Evolutionary conservation across 2,329 filamentous ascomycete genomes (phyloP).

Genomic region (Aphanocladium album): DNA sequence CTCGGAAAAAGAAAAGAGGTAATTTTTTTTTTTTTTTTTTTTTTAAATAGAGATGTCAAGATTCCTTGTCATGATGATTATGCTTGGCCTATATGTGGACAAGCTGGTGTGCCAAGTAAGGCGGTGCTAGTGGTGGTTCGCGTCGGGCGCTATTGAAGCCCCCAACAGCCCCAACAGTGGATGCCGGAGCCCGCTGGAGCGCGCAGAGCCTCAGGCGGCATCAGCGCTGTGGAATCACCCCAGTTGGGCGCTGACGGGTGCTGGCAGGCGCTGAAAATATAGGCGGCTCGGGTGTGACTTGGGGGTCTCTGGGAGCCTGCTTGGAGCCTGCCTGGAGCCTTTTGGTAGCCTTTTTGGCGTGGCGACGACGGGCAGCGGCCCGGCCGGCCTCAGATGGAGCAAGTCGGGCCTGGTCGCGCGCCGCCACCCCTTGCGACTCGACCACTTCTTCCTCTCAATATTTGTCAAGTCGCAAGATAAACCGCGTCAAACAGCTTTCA

Average conservation of each 20-base stretch:
- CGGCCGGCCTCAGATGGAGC: background rate
- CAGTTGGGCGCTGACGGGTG: background rate
- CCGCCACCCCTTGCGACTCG: slow-evolving; percentile 10
- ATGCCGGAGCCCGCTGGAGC: background rate
- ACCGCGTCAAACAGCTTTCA: slow-evolving; percentile 7
- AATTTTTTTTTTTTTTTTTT: too few relatives aligned
- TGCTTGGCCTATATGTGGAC: background rate
- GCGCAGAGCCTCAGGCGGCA: background rate
- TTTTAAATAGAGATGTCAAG: too few relatives aligned
- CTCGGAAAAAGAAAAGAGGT: too few relatives aligned
- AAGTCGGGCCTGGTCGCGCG: background rate
- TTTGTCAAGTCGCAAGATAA: background rate
- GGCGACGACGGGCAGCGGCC: background rate
- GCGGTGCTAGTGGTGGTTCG: background rate
- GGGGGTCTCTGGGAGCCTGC: background rate
- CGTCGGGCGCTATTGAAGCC: background rate
- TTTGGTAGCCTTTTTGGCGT: background rate
- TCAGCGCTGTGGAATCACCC: background rate
- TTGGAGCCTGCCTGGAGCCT: background rate
- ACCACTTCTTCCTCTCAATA: slow-evolving; percentile 1
- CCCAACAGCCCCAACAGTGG: background rate
- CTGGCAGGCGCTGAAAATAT: background rate
- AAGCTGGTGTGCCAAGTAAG: slow-evolving; percentile 1
- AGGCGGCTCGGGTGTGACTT: background rate
- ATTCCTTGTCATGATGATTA: too few relatives aligned